Percentiles rank a stretch among this genome's conserved stretches.
Evolutionary conservation across 164 flowering plant genomes (phyloP).

Genomic region (Berberis vulgaris): DNA sequence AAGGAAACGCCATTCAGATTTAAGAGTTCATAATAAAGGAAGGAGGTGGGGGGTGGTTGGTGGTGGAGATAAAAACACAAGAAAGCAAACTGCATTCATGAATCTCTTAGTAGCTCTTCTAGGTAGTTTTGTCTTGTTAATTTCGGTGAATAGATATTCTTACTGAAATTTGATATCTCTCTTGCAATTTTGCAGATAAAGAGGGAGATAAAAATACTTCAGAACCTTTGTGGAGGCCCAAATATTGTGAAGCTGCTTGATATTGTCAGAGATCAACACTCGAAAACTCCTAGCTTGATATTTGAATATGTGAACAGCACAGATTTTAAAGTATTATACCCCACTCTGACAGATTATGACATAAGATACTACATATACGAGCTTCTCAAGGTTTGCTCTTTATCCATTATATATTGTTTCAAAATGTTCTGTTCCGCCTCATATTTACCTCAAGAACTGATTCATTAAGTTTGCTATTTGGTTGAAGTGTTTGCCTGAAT

Average conservation of each 20-base stretch:
- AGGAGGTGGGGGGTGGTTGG: too few relatives aligned
- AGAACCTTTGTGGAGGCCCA: conserved; percentile 84
- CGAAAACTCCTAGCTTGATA: conserved; percentile 70
- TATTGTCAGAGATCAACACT: conserved; percentile 66
- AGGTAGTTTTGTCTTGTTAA: too few relatives aligned
- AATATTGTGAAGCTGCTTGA: conserved; percentile 72
- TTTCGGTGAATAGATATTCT: too few relatives aligned
- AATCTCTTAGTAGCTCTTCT: too few relatives aligned
- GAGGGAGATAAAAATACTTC: conserved; percentile 84
- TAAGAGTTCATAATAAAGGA: too few relatives aligned
- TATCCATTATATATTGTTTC: background rate
- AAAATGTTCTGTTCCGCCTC: background rate
- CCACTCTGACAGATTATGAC: conserved; percentile 68
- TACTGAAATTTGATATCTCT: too few relatives aligned
- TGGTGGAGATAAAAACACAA: too few relatives aligned
- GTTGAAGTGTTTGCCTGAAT: too few relatives aligned
- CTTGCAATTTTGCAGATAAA: conserved; percentile 46
- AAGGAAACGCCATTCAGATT: too few relatives aligned
- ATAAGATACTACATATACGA: conserved; percentile 75
- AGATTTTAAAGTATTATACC: conserved; percentile 66
- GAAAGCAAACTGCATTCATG: too few relatives aligned
- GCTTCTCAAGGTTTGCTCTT: conserved; percentile 54
- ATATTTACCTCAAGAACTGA: too few relatives aligned
- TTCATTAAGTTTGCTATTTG: too few relatives aligned
- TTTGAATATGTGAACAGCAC: conserved; percentile 75